Percentiles rank a stretch among this genome's conserved stretches.
phyloP scores from a whole-genome alignment of 306 rosid species.

The Calophaca sinica region DNA sequence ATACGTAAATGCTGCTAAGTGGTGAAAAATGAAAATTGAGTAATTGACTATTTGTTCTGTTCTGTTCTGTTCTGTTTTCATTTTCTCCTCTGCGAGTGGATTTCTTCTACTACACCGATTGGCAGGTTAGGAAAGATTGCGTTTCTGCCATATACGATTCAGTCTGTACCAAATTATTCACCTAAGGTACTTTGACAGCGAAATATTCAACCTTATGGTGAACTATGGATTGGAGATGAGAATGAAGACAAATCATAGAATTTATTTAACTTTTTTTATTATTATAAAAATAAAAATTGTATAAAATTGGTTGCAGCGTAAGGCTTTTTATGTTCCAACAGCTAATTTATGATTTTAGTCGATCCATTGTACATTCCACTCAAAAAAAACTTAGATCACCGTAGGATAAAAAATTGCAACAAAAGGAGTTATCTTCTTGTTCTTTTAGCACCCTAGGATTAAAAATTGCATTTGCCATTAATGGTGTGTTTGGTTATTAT shows the following conservation, averaged over 20 bases:
- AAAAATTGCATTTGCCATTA: no score
- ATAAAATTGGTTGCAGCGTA: background rate
- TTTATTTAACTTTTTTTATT: background rate
- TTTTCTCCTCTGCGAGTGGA: conserved; percentile 31
- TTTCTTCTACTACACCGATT: conserved; percentile 39
- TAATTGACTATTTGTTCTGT: conserved; percentile 13
- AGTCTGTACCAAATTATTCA: conserved; percentile 37
- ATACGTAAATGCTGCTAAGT: conserved; percentile 39
- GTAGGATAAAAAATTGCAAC: background rate
- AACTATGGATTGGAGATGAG: background rate
- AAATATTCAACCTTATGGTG: background rate
- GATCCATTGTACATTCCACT: background rate
- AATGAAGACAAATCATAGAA: background rate
- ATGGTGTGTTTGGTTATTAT: no score
- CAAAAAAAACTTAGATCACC: no score
- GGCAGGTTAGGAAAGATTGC: conserved; percentile 53
- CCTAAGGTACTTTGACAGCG: conserved; percentile 26
- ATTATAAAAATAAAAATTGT: background rate
- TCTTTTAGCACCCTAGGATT: no score
- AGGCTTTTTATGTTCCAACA: background rate
- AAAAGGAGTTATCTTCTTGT: no score
- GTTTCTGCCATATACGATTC: conserved; percentile 53
- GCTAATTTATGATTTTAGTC: background rate
- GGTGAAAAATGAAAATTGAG: conserved; percentile 1
- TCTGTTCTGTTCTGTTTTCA: background rate